Evolutionary conservation across 106 monocot genomes (phyloP).

Genomic region (Hemerocallis citrina): DNA sequence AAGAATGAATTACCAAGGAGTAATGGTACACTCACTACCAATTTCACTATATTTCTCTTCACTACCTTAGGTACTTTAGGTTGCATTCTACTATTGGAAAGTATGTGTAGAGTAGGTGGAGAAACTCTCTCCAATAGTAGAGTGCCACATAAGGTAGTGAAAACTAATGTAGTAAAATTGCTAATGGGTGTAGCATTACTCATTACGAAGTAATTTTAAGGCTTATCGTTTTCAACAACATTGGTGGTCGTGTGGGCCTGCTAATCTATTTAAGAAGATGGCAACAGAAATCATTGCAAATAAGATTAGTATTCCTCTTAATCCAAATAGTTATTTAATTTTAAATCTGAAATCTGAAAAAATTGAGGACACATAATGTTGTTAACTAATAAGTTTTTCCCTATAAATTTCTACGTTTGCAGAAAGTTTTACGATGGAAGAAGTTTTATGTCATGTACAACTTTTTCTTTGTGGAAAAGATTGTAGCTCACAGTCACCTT

Average conservation of each 20-base stretch:
- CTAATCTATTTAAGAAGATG: conserved; percentile 13
- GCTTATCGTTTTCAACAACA: conserved; percentile 16
- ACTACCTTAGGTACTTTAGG: too few species aligned
- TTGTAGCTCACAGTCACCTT: conserved; percentile 71
- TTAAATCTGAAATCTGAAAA: too few species aligned
- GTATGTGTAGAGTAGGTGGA: too few species aligned
- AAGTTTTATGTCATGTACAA: conserved; percentile 65
- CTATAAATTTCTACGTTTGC: background rate
- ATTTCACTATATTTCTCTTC: too few species aligned
- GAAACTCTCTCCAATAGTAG: too few species aligned
- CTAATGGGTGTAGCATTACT: too few species aligned
- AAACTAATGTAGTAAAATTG: too few species aligned
- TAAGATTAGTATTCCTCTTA: conserved; percentile 6
- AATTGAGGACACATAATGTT: background rate
- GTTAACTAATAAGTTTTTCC: background rate
- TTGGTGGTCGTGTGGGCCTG: conserved; percentile 18
- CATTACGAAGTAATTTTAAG: conserved; percentile 13
- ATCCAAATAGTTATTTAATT: too few species aligned
- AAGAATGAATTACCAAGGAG: too few species aligned
- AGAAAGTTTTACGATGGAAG: conserved; percentile 67
- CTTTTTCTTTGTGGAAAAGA: conserved; percentile 77
- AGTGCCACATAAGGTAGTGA: too few species aligned
- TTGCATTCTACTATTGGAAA: too few species aligned
- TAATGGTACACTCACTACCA: too few species aligned
- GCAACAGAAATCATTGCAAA: conserved; percentile 2